Base-by-base conservation (phyloP, 2,329 filamentous ascomycete species). In the Chaetomiaceae sp. region DNA sequence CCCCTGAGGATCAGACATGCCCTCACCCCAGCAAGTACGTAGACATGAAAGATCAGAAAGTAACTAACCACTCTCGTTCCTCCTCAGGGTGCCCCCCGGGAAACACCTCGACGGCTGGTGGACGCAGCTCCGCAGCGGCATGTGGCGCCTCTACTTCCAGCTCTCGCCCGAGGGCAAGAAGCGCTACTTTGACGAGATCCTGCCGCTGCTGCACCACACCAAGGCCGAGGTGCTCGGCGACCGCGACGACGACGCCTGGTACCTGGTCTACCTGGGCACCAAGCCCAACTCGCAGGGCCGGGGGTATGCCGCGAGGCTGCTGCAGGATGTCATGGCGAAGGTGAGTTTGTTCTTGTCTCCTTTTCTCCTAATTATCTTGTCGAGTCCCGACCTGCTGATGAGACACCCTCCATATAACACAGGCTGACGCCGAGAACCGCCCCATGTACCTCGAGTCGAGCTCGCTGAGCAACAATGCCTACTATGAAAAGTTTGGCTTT, bases 241-340 rank as follows among this genome's bases (percentile, higher is more conserved):
- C 36, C 78, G 83, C 47, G 85, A 89, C 66, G 68, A 75, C 61
- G 76, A 87, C 56, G 84, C 81, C 65, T 94, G 88, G 78, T 94
- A 94, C 68, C 82, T 95, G 51, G 87, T 91, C 44, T 94, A 92
- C 69, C 76, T 95, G 57, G 89, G 89, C 58, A 91, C 87, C 47
- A 87, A 84, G 68, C 83, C 86, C 31, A 77, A 75, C 57, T 82
- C 84, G 4, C 81, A 86, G 56, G 82, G 88, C 44, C 84, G 84
- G 62, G 89, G 89, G 11, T 89, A 89, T 68, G 87, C 83, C 15
- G 78, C 78, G 61, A 85, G 82, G 71, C 76, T 91, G 58, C 82
- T 94, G 59, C 77, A 84, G 67, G 76, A 88, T 66, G 84, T 90
- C 71, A 83, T 85, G 48, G 72, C 70, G 40, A 76, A 77, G 74